Conservation (phyloP, 768 basidiomycete species). For the Suillus brevipes region DNA sequence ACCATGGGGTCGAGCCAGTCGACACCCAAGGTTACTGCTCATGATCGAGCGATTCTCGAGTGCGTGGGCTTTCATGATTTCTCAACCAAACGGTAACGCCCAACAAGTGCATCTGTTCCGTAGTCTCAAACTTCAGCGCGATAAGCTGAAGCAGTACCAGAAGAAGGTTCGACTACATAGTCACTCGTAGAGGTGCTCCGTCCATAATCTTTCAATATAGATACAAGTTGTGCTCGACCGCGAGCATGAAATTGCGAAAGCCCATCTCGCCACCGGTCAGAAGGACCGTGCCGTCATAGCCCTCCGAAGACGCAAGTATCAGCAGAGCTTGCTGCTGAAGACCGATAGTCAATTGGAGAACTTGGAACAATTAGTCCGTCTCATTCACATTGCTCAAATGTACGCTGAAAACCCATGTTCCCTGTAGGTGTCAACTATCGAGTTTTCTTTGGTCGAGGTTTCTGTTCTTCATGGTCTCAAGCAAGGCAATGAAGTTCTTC, state of each 20-base stretch:
- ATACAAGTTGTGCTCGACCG: constrained; percentile 84
- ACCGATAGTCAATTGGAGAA: constrained; percentile 90
- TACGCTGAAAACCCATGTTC: neutral
- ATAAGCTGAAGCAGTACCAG: constrained; percentile 95
- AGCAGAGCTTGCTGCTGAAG: constrained; percentile 81
- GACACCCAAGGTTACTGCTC: constrained; percentile 84
- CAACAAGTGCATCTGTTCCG: constrained; percentile 14
- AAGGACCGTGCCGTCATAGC: constrained; percentile 89
- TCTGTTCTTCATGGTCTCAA: constrained; percentile 91
- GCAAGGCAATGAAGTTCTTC: constrained; percentile 91
- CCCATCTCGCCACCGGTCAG: constrained; percentile 76
- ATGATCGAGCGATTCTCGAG: constrained; percentile 96
- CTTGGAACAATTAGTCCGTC: constrained; percentile 80
- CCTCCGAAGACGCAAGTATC: constrained; percentile 89
- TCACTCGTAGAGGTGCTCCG: neutral
- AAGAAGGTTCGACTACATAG: constrained; percentile 61
- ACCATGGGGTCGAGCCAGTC: constrained; percentile 74
- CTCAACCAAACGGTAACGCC: constrained; percentile 18
- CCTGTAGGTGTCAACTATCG: constrained; percentile 87
- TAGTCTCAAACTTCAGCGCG: constrained; percentile 94
- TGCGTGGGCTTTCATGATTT: constrained; percentile 43
- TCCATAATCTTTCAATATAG: constrained; percentile 39
- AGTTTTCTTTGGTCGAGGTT: constrained; percentile 92
- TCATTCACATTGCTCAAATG: constrained; percentile 1
- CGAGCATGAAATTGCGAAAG: constrained; percentile 87